Percentiles rank a stretch among this genome's conserved stretches.
phyloP scores from a whole-genome alignment of 495 filamentous ascomycete genomes.

The Penicillium arizonense region DNA sequence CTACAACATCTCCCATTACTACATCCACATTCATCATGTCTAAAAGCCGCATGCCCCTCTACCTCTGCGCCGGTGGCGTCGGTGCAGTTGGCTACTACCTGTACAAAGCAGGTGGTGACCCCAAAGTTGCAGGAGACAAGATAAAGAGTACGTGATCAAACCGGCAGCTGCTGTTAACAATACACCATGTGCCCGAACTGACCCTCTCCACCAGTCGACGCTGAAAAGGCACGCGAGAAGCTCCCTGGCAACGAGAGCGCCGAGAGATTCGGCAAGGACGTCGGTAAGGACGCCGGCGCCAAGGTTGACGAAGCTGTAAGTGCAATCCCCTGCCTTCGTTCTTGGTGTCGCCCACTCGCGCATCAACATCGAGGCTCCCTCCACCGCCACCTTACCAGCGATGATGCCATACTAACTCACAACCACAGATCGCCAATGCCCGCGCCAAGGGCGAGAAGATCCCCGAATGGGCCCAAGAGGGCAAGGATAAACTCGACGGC shows the following conservation, averaged over 20 bases:
- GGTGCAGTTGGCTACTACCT: slow-evolving; percentile 85
- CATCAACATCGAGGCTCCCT: background rate
- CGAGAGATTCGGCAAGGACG: slow-evolving; percentile 51
- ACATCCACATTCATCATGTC: slow-evolving; percentile 31
- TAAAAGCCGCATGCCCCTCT: slow-evolving; percentile 53
- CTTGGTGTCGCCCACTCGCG: background rate
- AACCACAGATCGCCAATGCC: slow-evolving; percentile 57
- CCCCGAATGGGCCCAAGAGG: slow-evolving; percentile 55
- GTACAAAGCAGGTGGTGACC: slow-evolving; percentile 79
- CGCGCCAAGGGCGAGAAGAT: slow-evolving; percentile 60
- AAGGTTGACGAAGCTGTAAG: slow-evolving; percentile 58
- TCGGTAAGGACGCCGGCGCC: slow-evolving; percentile 49
- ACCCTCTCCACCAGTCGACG: slow-evolving; percentile 48
- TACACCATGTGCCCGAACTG: background rate
- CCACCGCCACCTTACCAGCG: background rate
- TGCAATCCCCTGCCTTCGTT: background rate
- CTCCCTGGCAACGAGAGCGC: slow-evolving; percentile 48
- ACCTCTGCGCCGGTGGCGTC: slow-evolving; percentile 61
- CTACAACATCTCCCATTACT: background rate
- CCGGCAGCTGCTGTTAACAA: background rate
- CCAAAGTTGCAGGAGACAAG: slow-evolving; percentile 77
- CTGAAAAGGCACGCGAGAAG: slow-evolving; percentile 63
- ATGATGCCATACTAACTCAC: background rate
- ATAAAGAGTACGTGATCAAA: slow-evolving; percentile 62
- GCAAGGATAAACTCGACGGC: slow-evolving; percentile 69